These are phyloP conservation scores for Panellus pusillus DNA, from an alignment of 768 basidiomycete genomes.

Conservation along the genomic window DNA sequence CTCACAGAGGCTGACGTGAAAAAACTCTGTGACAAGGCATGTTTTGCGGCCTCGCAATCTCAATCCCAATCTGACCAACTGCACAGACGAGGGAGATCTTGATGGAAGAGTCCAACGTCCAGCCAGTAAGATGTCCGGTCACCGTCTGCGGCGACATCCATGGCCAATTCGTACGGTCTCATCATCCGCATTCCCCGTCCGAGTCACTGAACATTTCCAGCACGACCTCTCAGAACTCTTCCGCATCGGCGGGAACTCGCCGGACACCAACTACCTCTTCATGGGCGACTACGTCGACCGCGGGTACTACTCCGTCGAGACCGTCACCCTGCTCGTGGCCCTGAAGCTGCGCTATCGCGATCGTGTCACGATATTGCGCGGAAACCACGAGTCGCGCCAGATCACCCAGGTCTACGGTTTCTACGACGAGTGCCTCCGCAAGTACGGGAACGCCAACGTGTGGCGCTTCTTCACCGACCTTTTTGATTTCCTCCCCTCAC, in stretches of 20 bases:
- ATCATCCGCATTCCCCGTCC: conserved; percentile 21
- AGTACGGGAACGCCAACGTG: conserved; percentile 99
- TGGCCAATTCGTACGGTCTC: conserved; percentile 92
- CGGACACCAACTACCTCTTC: conserved; percentile 99
- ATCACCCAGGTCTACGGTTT: conserved; percentile 99
- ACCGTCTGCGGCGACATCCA: conserved; percentile 99
- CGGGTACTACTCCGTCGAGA: conserved; percentile 99
- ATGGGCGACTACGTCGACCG: conserved; percentile 99
- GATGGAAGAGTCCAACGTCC: conserved; percentile 99
- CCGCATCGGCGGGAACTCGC: conserved; percentile 97
- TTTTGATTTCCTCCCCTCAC: conserved; percentile 96
- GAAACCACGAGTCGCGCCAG: conserved; percentile 98
- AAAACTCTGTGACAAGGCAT: conserved; percentile 97
- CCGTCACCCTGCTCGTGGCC: conserved; percentile 94
- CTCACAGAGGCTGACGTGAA: conserved; percentile 94
- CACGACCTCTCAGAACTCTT: conserved; percentile 99
- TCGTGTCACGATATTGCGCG: conserved; percentile 95
- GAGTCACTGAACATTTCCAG: conserved; percentile 43
- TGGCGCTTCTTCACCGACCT: conserved; percentile 99
- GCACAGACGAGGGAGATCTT: conserved; percentile 92
- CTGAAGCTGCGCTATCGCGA: conserved; percentile 98
- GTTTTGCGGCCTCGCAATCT: conserved; percentile 26
- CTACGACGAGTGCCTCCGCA: conserved; percentile 98
- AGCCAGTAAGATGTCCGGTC: conserved; percentile 97
- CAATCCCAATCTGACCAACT: conserved; percentile 19